Percentiles rank a stretch among this genome's conserved stretches.
Conservation (phyloP, 345 rosid species). For the Clausena lansium region DNA sequence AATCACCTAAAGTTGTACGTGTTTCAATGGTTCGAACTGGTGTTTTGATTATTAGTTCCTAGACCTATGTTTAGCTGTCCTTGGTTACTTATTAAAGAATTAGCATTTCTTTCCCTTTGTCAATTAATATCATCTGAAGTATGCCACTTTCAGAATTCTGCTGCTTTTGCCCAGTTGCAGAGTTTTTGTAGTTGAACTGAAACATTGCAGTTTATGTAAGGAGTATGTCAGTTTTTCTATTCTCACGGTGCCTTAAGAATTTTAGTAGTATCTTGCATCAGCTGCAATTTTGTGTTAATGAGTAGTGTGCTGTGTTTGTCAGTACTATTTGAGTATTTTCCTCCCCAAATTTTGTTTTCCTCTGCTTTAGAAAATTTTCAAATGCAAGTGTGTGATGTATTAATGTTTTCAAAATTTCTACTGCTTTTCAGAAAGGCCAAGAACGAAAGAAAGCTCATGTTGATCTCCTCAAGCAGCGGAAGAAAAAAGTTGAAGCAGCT, state of each 20-base stretch:
- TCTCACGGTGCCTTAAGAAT: background rate
- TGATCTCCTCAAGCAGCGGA: constrained; percentile 53
- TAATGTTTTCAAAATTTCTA: background rate
- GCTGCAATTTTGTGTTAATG: background rate
- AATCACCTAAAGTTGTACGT: background rate
- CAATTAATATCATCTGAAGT: background rate
- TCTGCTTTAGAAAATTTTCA: background rate
- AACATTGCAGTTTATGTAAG: background rate
- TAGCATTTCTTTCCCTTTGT: background rate
- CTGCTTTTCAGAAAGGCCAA: constrained; percentile 39
- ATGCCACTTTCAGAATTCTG: background rate
- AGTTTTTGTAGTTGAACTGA: background rate
- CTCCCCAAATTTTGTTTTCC: background rate
- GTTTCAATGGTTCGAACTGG: background rate
- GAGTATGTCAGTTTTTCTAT: background rate
- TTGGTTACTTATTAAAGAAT: background rate
- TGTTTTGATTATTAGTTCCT: background rate
- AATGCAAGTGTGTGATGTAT: background rate
- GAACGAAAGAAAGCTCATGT: constrained; percentile 38
- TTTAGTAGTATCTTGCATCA: background rate
- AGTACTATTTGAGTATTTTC: background rate
- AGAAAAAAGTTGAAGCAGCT: constrained; percentile 36
- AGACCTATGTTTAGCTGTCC: background rate
- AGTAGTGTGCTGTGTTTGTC: background rate
- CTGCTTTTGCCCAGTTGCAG: background rate